Base-by-base conservation (phyloP, 1,284 basidiomycete genomes). In the Puccinia horiana region DNA sequence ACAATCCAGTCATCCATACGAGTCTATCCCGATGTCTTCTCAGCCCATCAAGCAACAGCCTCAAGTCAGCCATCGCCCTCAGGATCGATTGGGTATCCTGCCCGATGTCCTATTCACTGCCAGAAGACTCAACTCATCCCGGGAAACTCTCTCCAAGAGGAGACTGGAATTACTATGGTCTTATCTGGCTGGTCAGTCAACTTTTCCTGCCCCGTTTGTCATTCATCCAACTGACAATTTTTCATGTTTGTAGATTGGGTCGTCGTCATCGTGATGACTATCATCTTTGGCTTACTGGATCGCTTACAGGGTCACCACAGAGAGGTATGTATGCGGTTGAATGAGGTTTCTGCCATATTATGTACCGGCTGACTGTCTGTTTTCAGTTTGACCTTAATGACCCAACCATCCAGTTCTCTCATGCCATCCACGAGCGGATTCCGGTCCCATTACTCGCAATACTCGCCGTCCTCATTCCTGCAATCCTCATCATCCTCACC, bases 341-440 rank as follows among this genome's bases (percentile, higher is more conserved):
- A n/a, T n/a, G n/a, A n/a, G n/a, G n/a, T 12, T 52, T n/a, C n/a
- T n/a, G n/a, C n/a, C n/a, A 52, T 52, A 23, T 52, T 12, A 23
- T 52, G 14, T 12, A 12, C 16, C 4, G 20, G n/a, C 18, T 29
- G 11, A 23, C 9, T 69, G 9, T 40, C 67, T 32, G 18, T 26
- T 23, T 44, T 6, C 67, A 91, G 80, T 97, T 97, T 87, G 94
- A 93, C 0, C 88, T 96, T 18, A 89, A 89, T 54, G 94, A 97
- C 87, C 91, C 91, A 16, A 91, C 93, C 89, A 88, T 89, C 67
- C 88, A 88, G 83, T 89, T 88, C 84, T 93, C 94, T 2, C 94
- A 90, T 88, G 92, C 95, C 1, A 89, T 90, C 6, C 90, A 93
- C 73, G 94, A 98, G 88, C 92, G 95, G 52, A 91, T 98, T 1